These are phyloP conservation scores for Thelonectria discophora DNA, from an alignment of 2,329 filamentous ascomycete genomes.

Conservation along the genomic window DNA sequence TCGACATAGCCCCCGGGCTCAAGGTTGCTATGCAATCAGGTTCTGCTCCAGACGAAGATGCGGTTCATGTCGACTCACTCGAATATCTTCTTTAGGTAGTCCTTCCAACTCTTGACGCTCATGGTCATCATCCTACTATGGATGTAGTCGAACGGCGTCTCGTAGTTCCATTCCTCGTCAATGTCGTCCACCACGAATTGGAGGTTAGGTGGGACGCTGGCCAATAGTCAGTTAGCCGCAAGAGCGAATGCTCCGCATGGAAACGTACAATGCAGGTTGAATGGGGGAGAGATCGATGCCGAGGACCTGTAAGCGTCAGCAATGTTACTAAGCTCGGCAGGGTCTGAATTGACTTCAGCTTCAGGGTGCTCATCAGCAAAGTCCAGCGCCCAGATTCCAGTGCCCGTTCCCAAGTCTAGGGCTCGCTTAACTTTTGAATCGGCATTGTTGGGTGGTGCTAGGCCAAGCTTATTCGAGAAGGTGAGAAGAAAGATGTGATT, in stretches of 20 bases:
- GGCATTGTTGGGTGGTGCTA: background rate
- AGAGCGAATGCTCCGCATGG: background rate
- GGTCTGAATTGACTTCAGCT: background rate
- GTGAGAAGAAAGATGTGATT: constrained; percentile 17
- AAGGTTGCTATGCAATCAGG: constrained; percentile 9
- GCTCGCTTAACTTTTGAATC: background rate
- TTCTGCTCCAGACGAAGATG: too few species aligned
- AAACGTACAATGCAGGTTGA: constrained; percentile 16
- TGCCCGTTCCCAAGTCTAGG: constrained; percentile 23
- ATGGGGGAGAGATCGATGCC: constrained; percentile 19
- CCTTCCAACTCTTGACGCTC: constrained; percentile 18
- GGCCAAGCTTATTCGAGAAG: constrained; percentile 6
- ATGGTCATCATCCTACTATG: constrained; percentile 28
- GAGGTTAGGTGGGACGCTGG: constrained; percentile 21
- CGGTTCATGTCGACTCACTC: constrained; percentile 1
- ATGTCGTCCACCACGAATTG: constrained; percentile 24
- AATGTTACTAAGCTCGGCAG: background rate
- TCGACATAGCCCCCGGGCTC: constrained; percentile 23
- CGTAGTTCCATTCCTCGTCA: constrained; percentile 25
- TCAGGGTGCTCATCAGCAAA: constrained; percentile 25
- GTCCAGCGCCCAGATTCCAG: constrained; percentile 23
- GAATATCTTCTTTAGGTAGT: constrained; percentile 16
- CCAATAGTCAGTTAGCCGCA: background rate
- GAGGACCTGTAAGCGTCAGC: constrained; percentile 8
- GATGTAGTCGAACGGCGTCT: constrained; percentile 25